Percentiles rank a stretch among this genome's conserved stretches.
Evolutionary conservation across 2,329 filamentous ascomycete genomes (phyloP).

Genomic region (Leptographium wingfieldii): DNA sequence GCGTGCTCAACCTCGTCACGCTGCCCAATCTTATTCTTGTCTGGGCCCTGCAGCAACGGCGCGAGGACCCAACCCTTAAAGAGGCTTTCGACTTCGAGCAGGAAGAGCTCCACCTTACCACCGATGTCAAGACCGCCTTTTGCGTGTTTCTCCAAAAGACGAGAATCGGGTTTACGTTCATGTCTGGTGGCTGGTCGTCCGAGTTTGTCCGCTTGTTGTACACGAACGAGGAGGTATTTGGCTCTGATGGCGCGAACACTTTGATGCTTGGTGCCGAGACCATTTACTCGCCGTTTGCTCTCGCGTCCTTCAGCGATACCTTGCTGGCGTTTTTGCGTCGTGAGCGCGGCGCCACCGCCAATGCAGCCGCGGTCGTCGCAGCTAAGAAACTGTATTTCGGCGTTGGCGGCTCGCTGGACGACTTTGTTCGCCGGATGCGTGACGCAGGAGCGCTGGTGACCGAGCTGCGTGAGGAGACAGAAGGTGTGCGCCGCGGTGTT

Average conservation of each 20-base stretch:
- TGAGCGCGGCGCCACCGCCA: slow-evolving; percentile 25
- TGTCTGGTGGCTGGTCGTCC: slow-evolving; percentile 64
- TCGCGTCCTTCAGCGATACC: slow-evolving; percentile 55
- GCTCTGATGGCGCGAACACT: slow-evolving; percentile 19
- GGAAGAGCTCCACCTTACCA: slow-evolving; percentile 53
- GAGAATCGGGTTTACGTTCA: slow-evolving; percentile 47
- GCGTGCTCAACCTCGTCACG: slow-evolving; percentile 66
- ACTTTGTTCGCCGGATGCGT: slow-evolving; percentile 47
- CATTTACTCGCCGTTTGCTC: slow-evolving; percentile 66
- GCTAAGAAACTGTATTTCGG: slow-evolving; percentile 78
- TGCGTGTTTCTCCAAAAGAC: slow-evolving; percentile 33
- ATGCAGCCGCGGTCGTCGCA: slow-evolving; percentile 51
- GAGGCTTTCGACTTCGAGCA: slow-evolving; percentile 37
- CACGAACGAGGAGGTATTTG: slow-evolving; percentile 8
- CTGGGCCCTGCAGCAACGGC: slow-evolving; percentile 42
- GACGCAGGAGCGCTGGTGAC: slow-evolving; percentile 35
- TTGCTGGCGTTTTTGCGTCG: slow-evolving; percentile 45
- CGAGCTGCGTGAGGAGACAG: slow-evolving; percentile 43
- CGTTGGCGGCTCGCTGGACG: slow-evolving; percentile 69
- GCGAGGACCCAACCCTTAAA: slow-evolving; percentile 19
- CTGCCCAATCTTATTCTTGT: slow-evolving; percentile 65
- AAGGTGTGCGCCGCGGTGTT: slow-evolving; percentile 49
- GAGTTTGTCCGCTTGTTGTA: slow-evolving; percentile 50
- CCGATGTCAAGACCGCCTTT: slow-evolving; percentile 47
- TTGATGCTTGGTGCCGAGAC: slow-evolving; percentile 66